Percentiles rank a stretch among this genome's conserved stretches.
These are phyloP conservation scores for Pythium biforme DNA, from an alignment of 352 stramenopile species.

Conservation along the genomic window DNA sequence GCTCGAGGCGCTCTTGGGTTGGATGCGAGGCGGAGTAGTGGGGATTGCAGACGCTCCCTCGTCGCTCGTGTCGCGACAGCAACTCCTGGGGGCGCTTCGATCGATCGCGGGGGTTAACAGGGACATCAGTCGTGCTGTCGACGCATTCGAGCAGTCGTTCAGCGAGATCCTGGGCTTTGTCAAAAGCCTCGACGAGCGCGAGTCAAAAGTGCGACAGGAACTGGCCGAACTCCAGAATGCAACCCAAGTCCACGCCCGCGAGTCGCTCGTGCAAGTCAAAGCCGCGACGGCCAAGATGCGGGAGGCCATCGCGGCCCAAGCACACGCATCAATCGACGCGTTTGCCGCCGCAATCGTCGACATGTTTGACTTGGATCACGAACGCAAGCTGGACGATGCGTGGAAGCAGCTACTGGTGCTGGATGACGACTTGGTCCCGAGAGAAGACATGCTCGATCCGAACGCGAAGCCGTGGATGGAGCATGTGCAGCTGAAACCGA, in stretches of 20 bases:
- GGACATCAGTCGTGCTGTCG: background rate
- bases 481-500: background rate
- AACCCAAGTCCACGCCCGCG: background rate
- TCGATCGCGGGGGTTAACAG: background rate
- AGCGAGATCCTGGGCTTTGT: background rate
- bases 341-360: background rate
- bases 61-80: slow-evolving; percentile 3
- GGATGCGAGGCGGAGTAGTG: background rate
- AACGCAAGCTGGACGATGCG: background rate
- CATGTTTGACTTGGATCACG: background rate
- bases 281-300: background rate
- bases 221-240: slow-evolving; percentile 8
- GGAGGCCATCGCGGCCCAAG: background rate
- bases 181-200: background rate
- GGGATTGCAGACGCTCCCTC: background rate
- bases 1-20: background rate
- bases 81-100: slow-evolving; percentile 6
- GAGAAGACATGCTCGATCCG: background rate
- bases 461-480: background rate
- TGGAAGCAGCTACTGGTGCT: background rate
- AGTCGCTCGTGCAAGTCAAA: background rate
- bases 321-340: background rate
- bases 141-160: slow-evolving; percentile 4
- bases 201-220: slow-evolving; percentile 9
- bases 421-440: slow-evolving; percentile 4